A percentile compares a stretch with the other conserved stretches of the same genome.
Evolutionary conservation across 129 eudicot species (phyloP).

Genomic region (Artemisia tridentata): DNA sequence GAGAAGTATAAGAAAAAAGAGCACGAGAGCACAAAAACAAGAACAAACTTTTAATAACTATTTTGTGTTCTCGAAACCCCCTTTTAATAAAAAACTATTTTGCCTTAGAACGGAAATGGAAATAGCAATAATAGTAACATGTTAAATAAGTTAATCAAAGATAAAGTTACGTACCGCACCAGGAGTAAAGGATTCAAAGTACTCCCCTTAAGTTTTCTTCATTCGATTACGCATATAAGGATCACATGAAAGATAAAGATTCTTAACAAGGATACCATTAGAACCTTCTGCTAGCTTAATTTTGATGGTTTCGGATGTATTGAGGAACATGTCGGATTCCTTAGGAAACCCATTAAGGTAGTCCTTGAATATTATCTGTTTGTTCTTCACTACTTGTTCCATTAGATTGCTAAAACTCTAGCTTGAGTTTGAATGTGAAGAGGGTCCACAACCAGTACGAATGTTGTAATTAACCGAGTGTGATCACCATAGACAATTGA

Average conservation of each 20-base stretch:
- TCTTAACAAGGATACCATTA: constrained; percentile 9
- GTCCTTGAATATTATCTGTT: not conserved
- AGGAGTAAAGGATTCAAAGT: constrained; percentile 25
- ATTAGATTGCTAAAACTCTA: not conserved
- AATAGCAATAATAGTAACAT: not conserved
- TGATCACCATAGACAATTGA: not conserved
- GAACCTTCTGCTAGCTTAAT: constrained; percentile 14
- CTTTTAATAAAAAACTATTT: no score
- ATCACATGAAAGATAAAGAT: constrained; percentile 28
- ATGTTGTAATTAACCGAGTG: not conserved
- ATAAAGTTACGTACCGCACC: constrained; percentile 17
- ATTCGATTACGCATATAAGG: constrained; percentile 26
- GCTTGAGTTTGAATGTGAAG: not conserved
- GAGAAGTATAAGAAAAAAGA: no score
- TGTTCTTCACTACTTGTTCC: not conserved
- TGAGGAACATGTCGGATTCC: constrained; percentile 7
- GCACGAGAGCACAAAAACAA: no score
- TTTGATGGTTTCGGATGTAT: not conserved
- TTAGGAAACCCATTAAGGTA: constrained; percentile 14
- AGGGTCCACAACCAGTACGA: not conserved
- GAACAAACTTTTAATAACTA: no score
- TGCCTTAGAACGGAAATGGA: no score
- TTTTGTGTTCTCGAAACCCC: no score
- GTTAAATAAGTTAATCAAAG: not conserved
- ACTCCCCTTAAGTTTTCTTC: constrained; percentile 3